phyloP scores from a whole-genome alignment of 306 rosid genomes.

The Crataegus laevigata region DNA sequence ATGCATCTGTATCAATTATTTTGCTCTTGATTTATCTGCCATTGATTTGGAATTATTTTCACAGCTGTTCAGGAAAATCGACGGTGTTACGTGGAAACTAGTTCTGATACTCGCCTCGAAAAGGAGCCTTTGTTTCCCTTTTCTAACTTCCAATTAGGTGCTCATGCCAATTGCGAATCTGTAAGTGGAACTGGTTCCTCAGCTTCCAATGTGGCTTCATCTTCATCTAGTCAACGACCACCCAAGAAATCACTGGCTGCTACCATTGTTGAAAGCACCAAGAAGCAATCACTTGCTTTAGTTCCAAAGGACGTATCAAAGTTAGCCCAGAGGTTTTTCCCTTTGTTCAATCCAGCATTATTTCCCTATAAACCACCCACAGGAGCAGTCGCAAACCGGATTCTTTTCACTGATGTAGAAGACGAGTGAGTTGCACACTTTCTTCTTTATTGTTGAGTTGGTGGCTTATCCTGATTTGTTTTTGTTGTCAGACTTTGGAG shows the following conservation, averaged over 20 bases:
- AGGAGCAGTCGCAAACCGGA: conserved; percentile 60
- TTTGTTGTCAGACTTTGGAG: neutral
- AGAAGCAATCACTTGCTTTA: conserved; percentile 77
- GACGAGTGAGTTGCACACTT: conserved; percentile 69
- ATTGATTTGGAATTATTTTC: conserved; percentile 31
- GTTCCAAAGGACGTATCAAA: conserved; percentile 79
- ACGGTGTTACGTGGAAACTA: conserved; percentile 49
- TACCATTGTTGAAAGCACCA: conserved; percentile 78
- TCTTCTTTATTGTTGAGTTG: conserved; percentile 11
- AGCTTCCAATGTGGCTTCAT: conserved; percentile 28
- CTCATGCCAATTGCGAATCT: conserved; percentile 40
- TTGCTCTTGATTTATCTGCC: conserved; percentile 22
- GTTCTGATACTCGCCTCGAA: conserved; percentile 39
- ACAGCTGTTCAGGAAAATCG: conserved; percentile 64
- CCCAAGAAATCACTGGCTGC: conserved; percentile 91
- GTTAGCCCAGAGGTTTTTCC: conserved; percentile 57
- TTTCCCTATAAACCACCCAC: conserved; percentile 88
- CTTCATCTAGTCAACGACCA: conserved; percentile 41
- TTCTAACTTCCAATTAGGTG: conserved; percentile 24
- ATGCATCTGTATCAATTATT: conserved; percentile 17
- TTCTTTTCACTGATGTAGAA: conserved; percentile 91
- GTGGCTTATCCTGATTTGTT: neutral
- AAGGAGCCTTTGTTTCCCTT: conserved; percentile 75
- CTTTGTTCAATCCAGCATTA: conserved; percentile 73
- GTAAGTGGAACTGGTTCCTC: conserved; percentile 28